These are phyloP conservation scores for Decorospora gaudefroyi DNA, from an alignment of 2,329 filamentous ascomycete genomes.

Conservation along the genomic window DNA sequence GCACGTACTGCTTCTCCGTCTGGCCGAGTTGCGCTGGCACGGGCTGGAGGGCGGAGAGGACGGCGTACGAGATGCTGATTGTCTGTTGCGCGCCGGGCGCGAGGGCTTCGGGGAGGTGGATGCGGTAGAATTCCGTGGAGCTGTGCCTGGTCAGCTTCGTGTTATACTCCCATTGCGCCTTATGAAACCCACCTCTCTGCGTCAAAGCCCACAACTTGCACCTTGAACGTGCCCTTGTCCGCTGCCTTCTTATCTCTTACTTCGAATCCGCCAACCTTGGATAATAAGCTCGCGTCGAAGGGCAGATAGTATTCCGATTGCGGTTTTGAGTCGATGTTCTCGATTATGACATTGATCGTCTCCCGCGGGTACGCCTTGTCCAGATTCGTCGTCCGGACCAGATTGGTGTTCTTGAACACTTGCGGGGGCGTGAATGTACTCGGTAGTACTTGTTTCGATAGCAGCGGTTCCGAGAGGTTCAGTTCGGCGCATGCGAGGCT, in stretches of 20 bases:
- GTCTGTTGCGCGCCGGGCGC: conserved; percentile 78
- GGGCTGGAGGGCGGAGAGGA: conserved; percentile 76
- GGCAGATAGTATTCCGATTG: conserved; percentile 92
- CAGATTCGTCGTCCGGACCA: conserved; percentile 86
- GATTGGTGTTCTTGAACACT: conserved; percentile 90
- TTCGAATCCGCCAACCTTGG: conserved; percentile 81
- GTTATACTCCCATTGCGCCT: background rate
- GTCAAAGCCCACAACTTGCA: conserved; percentile 67
- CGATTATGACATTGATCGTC: conserved; percentile 88
- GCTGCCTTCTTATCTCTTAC: conserved; percentile 88
- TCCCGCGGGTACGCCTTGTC: conserved; percentile 93
- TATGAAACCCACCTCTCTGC: conserved; percentile 53
- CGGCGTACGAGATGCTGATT: conserved; percentile 81
- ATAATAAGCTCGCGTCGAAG: conserved; percentile 76
- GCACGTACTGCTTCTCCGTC: conserved; percentile 81
- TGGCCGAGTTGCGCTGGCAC: conserved; percentile 84
- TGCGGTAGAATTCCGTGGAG: conserved; percentile 73
- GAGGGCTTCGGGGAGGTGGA: conserved; percentile 76
- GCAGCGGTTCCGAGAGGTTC: conserved; percentile 63
- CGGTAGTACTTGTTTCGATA: conserved; percentile 55
- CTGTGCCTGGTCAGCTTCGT: conserved; percentile 24
- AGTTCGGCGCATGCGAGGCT: conserved; percentile 62
- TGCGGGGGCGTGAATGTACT: conserved; percentile 77
- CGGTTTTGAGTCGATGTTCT: conserved; percentile 78
- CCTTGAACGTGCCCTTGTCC: conserved; percentile 67